Evolutionary conservation across 2,329 filamentous ascomycete genomes (phyloP).

Genomic region (Fusarium sororula): DNA sequence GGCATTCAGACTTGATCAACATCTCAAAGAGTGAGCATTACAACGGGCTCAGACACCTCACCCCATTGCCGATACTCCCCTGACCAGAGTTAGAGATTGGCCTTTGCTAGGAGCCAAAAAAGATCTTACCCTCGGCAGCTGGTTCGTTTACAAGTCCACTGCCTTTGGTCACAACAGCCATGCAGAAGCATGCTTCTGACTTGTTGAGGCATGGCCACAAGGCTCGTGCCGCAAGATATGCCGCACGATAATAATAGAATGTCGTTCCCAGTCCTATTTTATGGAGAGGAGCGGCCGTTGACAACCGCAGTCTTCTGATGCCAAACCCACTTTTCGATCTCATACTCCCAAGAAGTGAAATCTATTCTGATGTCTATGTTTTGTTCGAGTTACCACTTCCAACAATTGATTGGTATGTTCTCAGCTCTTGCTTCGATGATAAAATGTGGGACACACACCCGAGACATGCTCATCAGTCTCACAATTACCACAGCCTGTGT

Average conservation of each 20-base stretch:
- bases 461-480: neutral
- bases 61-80: slow-evolving; percentile 7
- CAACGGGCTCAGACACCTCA: slow-evolving; percentile 25
- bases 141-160: neutral
- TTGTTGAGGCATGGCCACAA: slow-evolving; percentile 20
- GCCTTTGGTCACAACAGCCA: slow-evolving; percentile 9
- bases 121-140: neutral
- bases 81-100: neutral
- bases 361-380: neutral
- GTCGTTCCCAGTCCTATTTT: slow-evolving; percentile 2
- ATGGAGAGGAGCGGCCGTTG: neutral
- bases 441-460: neutral
- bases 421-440: neutral
- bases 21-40: slow-evolving; percentile 25
- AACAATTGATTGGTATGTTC: neutral
- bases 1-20: slow-evolving; percentile 32
- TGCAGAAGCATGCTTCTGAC: slow-evolving; percentile 10
- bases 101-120: neutral
- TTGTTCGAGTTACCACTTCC: neutral
- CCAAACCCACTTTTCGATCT: neutral
- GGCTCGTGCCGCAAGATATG: slow-evolving; percentile 23
- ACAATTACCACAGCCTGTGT: too few species aligned
- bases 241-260: slow-evolving; percentile 37
- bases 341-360: neutral
- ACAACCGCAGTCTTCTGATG: neutral